phyloP scores from a whole-genome alignment of 495 filamentous ascomycete genomes.

The Penicillium waksmanii region DNA sequence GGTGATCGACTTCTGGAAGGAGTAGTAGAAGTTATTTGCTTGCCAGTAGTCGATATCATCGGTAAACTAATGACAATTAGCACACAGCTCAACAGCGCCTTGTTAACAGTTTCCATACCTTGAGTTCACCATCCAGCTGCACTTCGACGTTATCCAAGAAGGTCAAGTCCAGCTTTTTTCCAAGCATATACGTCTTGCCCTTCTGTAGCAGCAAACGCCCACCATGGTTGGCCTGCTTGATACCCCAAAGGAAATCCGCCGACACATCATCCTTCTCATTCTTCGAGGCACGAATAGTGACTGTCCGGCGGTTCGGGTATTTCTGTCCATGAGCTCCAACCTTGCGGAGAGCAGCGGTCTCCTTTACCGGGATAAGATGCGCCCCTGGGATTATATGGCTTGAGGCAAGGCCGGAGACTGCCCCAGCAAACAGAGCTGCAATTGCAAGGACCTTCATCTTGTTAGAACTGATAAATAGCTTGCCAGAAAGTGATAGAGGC shows the following conservation, averaged over 20 bases:
- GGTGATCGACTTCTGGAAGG: slow-evolving; percentile 63
- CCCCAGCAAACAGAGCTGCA: slow-evolving; percentile 30
- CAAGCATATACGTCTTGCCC: slow-evolving; percentile 57
- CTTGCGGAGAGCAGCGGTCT: slow-evolving; percentile 22
- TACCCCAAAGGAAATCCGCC: slow-evolving; percentile 53
- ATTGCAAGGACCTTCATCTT: slow-evolving; percentile 33
- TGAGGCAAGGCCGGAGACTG: slow-evolving; percentile 20
- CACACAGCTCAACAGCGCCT: background rate
- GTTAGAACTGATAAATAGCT: background rate
- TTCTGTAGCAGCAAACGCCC: slow-evolving; percentile 55
- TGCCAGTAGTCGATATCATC: slow-evolving; percentile 63
- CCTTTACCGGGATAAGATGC: slow-evolving; percentile 31
- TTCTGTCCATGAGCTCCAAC: slow-evolving; percentile 37
- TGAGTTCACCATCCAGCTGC: slow-evolving; percentile 59
- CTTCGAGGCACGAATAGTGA: slow-evolving; percentile 54
- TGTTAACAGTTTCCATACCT: slow-evolving; percentile 23
- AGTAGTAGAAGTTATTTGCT: slow-evolving; percentile 56
- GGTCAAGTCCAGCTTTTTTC: slow-evolving; percentile 58
- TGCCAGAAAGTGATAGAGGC: background rate
- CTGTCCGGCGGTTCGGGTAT: slow-evolving; percentile 43
- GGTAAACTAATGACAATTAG: slow-evolving; percentile 48
- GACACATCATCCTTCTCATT: slow-evolving; percentile 59
- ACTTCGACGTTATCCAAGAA: slow-evolving; percentile 61
- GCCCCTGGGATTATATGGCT: slow-evolving; percentile 31
- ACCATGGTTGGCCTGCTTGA: slow-evolving; percentile 57